Percentiles rank a stretch among this genome's conserved stretches.
These are phyloP conservation scores for Volvox reticuliferus DNA, from an alignment of 139 green algal genomes.

Conservation along the genomic window DNA sequence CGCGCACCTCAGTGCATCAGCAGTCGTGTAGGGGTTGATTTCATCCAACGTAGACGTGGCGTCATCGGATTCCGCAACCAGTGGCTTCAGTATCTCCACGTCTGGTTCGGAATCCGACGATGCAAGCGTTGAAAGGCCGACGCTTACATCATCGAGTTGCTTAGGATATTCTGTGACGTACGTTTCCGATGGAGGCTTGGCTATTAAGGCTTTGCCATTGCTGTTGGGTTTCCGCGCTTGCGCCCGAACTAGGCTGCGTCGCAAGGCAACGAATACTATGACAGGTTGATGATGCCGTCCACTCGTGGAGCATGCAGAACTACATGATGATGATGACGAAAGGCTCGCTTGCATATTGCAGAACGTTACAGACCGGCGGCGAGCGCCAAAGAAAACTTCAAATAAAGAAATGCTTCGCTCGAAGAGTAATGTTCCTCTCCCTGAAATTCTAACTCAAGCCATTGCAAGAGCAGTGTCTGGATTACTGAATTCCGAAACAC, in stretches of 20 bases:
- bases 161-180: conserved; percentile 28
- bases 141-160: neutral
- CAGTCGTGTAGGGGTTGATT: conserved; percentile 52
- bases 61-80: neutral
- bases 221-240: neutral
- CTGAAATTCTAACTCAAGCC: no score
- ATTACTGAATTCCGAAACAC: neutral
- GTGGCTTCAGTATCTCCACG: conserved; percentile 25
- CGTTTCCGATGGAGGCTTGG: neutral
- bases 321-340: neutral
- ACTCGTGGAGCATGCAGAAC: conserved; percentile 28
- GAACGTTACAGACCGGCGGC: neutral
- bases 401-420: no score
- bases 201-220: neutral
- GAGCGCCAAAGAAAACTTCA: neutral
- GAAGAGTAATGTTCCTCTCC: no score
- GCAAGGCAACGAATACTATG: neutral
- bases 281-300: neutral
- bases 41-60: conserved; percentile 36
- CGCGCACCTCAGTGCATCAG: conserved; percentile 54
- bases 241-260: neutral
- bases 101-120: conserved; percentile 28
- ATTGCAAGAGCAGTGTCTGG: no score
- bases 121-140: neutral
- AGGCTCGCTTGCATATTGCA: conserved; percentile 11